These are phyloP conservation scores for Mycena kentingensis DNA, from an alignment of 768 basidiomycete species.

Conservation along the genomic window DNA sequence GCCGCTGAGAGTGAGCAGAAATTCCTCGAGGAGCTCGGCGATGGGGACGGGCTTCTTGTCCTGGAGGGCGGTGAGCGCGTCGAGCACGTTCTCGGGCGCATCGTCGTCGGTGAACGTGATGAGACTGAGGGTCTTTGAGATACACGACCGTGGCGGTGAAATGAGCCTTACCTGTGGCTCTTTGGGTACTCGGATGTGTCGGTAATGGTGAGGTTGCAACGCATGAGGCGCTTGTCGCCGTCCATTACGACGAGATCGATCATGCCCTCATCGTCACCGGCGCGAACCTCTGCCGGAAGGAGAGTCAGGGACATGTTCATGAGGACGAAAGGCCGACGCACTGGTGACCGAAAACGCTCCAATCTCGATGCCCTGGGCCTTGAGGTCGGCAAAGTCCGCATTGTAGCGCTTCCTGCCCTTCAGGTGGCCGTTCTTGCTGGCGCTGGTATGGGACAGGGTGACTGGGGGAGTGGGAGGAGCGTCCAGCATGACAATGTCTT, in stretches of 20 bases:
- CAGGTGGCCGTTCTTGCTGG: conserved; percentile 42
- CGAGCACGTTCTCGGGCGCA: conserved; percentile 40
- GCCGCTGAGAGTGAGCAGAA: conserved; percentile 40
- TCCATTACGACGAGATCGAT: conserved; percentile 51
- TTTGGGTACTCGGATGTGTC: conserved; percentile 71
- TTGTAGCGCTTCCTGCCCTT: conserved; percentile 60
- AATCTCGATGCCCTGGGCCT: conserved; percentile 37
- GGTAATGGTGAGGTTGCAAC: conserved; percentile 27
- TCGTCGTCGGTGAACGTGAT: conserved; percentile 55
- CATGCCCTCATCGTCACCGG: conserved; percentile 68
- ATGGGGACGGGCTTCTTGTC: conserved; percentile 45
- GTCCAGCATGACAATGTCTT: conserved; percentile 19
- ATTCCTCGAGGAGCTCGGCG: conserved; percentile 43
- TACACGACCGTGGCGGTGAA: no score
- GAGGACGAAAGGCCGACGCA: conserved; percentile 28
- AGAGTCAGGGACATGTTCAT: background rate
- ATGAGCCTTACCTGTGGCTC: no score
- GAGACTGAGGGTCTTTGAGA: no score
- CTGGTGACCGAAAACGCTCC: conserved; percentile 45
- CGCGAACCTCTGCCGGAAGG: conserved; percentile 41
- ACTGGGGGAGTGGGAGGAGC: conserved; percentile 20
- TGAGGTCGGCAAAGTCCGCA: conserved; percentile 56
- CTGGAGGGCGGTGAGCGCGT: conserved; percentile 48
- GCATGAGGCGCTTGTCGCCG: conserved; percentile 28
- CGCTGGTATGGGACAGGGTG: conserved; percentile 12